Percentiles rank a stretch among this genome's conserved stretches.
Evolutionary conservation across 2,329 filamentous ascomycete genomes (phyloP).

Genomic region (Tolypocladium cylindrosporum): DNA sequence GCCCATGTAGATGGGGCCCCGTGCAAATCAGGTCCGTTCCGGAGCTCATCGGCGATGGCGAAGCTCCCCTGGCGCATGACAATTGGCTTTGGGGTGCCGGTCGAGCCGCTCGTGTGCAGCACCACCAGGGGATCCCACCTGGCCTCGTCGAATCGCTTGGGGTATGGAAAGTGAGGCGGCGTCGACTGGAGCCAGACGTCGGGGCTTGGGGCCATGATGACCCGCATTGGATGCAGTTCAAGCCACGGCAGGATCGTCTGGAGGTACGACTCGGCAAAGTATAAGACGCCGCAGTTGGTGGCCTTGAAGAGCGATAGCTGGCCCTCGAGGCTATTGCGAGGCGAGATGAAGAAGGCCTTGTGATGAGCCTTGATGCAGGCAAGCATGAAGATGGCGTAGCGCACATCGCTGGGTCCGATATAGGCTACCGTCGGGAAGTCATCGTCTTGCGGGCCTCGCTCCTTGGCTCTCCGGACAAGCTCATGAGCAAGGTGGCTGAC

Average conservation of each 20-base stretch:
- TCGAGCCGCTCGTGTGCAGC: constrained; percentile 8
- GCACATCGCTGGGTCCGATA: constrained; percentile 14
- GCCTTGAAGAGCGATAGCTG: constrained; percentile 27
- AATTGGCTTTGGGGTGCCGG: constrained; percentile 21
- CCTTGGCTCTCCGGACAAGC: constrained; percentile 28
- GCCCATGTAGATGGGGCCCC: constrained; percentile 4
- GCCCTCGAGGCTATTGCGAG: constrained; percentile 7
- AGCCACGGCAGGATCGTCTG: constrained; percentile 7
- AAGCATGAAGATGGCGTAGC: constrained; percentile 7
- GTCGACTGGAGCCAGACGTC: constrained; percentile 26
- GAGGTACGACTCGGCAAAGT: constrained; percentile 11
- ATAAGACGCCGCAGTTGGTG: constrained; percentile 30
- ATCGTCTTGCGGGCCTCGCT: constrained; percentile 12
- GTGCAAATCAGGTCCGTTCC: constrained; percentile 6
- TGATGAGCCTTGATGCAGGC: constrained; percentile 6
- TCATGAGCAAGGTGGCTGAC: constrained; percentile 20
- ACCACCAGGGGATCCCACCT: constrained; percentile 5
- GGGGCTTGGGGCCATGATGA: constrained; percentile 20
- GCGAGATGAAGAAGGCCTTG: constrained; percentile 6
- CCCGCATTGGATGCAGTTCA: constrained; percentile 19
- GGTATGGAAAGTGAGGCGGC: constrained; percentile 13
- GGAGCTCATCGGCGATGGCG: constrained; percentile 21
- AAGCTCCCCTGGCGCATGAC: constrained; percentile 26
- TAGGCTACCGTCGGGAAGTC: constrained; percentile 24
- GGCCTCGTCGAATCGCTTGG: constrained; percentile 4